A percentile compares a stretch with the other conserved stretches of the same genome.
Conservation (phyloP, 2,329 filamentous ascomycete genomes). For the Fusarium sulawesiense region DNA sequence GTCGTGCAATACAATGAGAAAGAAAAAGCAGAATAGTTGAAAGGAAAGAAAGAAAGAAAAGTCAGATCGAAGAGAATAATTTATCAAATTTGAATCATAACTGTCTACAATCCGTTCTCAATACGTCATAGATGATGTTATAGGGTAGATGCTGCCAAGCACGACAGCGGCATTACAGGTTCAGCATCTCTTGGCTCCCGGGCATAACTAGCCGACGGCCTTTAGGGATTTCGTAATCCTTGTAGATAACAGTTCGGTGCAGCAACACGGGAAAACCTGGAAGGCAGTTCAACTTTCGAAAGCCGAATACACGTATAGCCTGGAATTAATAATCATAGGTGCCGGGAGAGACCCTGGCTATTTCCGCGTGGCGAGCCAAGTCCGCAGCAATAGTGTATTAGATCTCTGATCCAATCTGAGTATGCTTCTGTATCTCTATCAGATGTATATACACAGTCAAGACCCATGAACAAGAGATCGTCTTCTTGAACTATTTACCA, state of each 20-base stretch:
- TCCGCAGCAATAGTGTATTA: no score
- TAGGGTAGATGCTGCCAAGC: not conserved
- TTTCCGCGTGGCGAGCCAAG: no score
- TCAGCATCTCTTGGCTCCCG: not conserved
- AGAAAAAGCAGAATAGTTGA: not conserved
- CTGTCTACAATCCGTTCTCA: not conserved
- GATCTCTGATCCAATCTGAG: no score
- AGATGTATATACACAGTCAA: not conserved
- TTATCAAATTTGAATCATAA: no score
- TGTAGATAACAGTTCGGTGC: not conserved
- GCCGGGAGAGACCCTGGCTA: no score
- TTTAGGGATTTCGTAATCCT: not conserved
- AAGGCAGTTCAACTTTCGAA: no score
- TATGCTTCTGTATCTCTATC: no score
- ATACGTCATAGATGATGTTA: not conserved
- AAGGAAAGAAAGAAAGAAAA: not conserved
- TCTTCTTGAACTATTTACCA: not conserved
- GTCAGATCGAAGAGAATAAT: not conserved
- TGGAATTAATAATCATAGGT: no score
- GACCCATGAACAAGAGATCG: not conserved
- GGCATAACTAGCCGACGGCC: not conserved
- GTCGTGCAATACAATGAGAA: not conserved
- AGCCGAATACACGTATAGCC: no score
- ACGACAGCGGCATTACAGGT: not conserved
- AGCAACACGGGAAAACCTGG: no score